Conservation (phyloP, 139 green algal genomes). For the Deuterostichococcus epilithicus region DNA sequence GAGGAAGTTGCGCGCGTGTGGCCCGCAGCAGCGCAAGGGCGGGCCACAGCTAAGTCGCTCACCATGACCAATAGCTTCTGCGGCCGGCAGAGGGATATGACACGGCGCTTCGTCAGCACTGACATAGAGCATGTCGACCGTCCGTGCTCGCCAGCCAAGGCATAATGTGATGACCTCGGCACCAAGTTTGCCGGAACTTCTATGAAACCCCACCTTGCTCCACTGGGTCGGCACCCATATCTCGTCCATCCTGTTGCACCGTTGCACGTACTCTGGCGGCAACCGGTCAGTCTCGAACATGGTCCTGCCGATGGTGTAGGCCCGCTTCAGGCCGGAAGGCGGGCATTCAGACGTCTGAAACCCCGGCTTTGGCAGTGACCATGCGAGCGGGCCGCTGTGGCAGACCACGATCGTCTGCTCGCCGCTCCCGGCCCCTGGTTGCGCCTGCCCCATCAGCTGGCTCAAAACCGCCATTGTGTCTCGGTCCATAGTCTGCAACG, state of each 20-base stretch:
- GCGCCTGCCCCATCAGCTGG: background rate
- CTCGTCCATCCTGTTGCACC: slow-evolving; percentile 60
- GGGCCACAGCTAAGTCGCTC: too few species aligned
- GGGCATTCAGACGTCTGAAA: slow-evolving; percentile 39
- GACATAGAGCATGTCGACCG: too few species aligned
- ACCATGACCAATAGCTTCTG: too few species aligned
- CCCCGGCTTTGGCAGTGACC: slow-evolving; percentile 18
- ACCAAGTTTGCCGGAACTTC: too few species aligned
- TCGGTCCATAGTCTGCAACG: background rate
- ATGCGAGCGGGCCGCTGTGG: slow-evolving; percentile 18
- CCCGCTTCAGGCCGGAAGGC: slow-evolving; percentile 27
- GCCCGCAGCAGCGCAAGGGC: too few species aligned
- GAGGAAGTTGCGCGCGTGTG: too few species aligned
- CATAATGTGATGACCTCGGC: too few species aligned
- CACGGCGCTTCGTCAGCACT: too few species aligned
- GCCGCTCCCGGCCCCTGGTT: background rate
- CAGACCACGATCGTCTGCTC: slow-evolving; percentile 4
- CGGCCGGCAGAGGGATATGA: too few species aligned
- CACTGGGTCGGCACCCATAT: slow-evolving; percentile 57
- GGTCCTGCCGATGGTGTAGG: slow-evolving; percentile 49
- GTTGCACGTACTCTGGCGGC: slow-evolving; percentile 18
- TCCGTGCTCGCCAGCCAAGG: too few species aligned
- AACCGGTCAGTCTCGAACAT: slow-evolving; percentile 65
- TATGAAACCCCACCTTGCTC: background rate
- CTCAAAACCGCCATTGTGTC: background rate